Percentiles rank a stretch among this genome's conserved stretches.
phyloP scores from a whole-genome alignment of 768 basidiomycete species.

The Amyloporia xantha region DNA sequence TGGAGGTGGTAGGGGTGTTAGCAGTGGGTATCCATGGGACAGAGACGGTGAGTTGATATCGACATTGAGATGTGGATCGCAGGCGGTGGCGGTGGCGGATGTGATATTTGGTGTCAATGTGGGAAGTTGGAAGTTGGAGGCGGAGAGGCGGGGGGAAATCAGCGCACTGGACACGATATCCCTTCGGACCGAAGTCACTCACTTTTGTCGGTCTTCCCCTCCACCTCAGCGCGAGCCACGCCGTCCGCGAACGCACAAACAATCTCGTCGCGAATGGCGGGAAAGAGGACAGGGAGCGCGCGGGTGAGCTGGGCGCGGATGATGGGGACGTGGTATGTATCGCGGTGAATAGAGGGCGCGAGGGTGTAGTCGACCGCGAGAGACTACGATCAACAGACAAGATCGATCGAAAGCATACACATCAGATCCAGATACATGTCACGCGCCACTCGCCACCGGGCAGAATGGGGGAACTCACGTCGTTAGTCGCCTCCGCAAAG shows the following conservation, averaged over 20 bases:
- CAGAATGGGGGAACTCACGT: slow-evolving; percentile 39
- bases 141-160: too few relatives aligned
- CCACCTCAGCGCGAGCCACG: too few relatives aligned
- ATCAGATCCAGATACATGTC: slow-evolving; percentile 8
- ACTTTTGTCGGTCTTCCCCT: neutral
- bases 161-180: too few relatives aligned
- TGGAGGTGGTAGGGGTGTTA: too few relatives aligned
- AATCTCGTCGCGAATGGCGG: slow-evolving; percentile 22
- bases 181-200: neutral
- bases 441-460: slow-evolving; percentile 34
- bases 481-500: slow-evolving; percentile 32
- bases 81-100: too few relatives aligned
- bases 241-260: slow-evolving; percentile 19
- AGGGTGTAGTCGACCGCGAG: slow-evolving; percentile 32
- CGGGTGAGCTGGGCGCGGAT: slow-evolving; percentile 24
- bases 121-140: too few relatives aligned
- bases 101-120: too few relatives aligned
- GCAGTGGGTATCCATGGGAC: too few relatives aligned
- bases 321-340: slow-evolving; percentile 20
- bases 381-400: slow-evolving; percentile 1
- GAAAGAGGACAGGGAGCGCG: slow-evolving; percentile 15
- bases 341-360: slow-evolving; percentile 14
- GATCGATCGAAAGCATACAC: neutral
- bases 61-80: too few relatives aligned
- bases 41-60: too few relatives aligned